These are phyloP conservation scores for Trifolium repens DNA, from an alignment of 306 rosid genomes.

Conservation along the genomic window DNA sequence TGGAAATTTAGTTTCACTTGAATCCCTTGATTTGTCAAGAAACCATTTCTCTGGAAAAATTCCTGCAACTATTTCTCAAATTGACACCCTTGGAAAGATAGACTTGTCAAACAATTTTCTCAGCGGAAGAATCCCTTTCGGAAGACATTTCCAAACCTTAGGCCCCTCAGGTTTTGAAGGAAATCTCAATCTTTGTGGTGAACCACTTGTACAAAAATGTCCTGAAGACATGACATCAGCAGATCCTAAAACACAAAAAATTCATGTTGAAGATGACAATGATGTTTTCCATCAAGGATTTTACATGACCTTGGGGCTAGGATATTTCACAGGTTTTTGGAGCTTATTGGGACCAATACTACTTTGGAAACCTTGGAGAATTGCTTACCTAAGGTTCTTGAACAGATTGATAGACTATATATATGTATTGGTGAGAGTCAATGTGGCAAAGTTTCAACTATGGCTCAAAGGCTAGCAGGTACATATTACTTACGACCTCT, in stretches of 20 bases:
- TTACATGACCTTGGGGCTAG: constrained; percentile 20
- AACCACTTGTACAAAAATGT: constrained; percentile 15
- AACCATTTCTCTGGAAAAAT: constrained; percentile 7
- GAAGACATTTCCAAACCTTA: constrained; percentile 24
- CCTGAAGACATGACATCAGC: background rate
- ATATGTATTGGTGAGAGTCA: background rate
- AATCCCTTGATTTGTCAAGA: constrained; percentile 34
- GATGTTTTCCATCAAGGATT: constrained; percentile 22
- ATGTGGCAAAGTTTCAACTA: background rate
- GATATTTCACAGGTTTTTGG: constrained; percentile 34
- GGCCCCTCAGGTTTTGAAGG: constrained; percentile 21
- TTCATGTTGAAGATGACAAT: background rate
- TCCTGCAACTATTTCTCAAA: constrained; percentile 14
- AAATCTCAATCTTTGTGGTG: constrained; percentile 29
- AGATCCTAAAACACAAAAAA: background rate
- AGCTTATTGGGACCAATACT: constrained; percentile 23
- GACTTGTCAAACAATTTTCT: constrained; percentile 33
- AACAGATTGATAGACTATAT: constrained; percentile 9
- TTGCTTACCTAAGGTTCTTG: constrained; percentile 9
- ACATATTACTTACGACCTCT: background rate
- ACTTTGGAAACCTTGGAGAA: constrained; percentile 14
- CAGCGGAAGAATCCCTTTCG: constrained; percentile 27
- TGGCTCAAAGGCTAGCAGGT: constrained; percentile 7
- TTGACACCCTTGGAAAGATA: background rate
- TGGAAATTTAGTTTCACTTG: constrained; percentile 23